Evolutionary conservation across 2,329 filamentous ascomycete genomes (phyloP), one percentile per base, ranked within the genome.

Genomic region (Cercospora beticola): DNA sequence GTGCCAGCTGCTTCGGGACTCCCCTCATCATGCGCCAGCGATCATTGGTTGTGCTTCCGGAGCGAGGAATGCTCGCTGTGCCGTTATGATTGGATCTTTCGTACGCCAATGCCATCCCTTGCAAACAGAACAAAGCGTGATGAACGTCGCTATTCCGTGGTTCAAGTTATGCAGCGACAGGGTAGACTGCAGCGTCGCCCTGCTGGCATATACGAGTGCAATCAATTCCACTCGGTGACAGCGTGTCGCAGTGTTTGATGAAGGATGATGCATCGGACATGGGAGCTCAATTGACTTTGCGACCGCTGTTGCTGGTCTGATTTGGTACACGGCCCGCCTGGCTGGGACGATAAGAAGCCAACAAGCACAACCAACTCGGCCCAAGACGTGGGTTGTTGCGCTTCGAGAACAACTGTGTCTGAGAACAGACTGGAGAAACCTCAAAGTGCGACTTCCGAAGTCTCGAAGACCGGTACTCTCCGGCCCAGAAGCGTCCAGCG

Each of bases 41-140:
- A 21, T 60, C n/a, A 60, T 61, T 52, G 58, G 56, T 33, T 30
- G 58, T 18, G 3, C 16, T 12, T 54, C 16, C 58, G 21, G 9
- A 23, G 52, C 23, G 52, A 57, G 52, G 52, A 57, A 57, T 61
- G 30, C 12, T 18, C 49, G 52, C 36, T 40, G 16, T 40, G 16
- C 36, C 36, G 36, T 40, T 40, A 14, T 61, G 56, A 66, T 66
- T 66, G 64, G 64, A 54, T 28, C 56, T 54, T 52, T 66, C 64
- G 64, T 66, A 60, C 64, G 26, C 36, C 26, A 30, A 28, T 57
- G 52, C 52, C 52, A 64, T 10, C 26, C 43, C n/a, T 33, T 8
- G 18, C 60, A 12, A 49, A 49, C 43, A 21, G 43, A 40, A 49
- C 43, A 21, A 49, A 18, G 43, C 43, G 8, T 23, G 46, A 23